These are phyloP conservation scores for Cenococcum geophilum DNA, from an alignment of 495 filamentous ascomycete species.

Conservation along the genomic window DNA sequence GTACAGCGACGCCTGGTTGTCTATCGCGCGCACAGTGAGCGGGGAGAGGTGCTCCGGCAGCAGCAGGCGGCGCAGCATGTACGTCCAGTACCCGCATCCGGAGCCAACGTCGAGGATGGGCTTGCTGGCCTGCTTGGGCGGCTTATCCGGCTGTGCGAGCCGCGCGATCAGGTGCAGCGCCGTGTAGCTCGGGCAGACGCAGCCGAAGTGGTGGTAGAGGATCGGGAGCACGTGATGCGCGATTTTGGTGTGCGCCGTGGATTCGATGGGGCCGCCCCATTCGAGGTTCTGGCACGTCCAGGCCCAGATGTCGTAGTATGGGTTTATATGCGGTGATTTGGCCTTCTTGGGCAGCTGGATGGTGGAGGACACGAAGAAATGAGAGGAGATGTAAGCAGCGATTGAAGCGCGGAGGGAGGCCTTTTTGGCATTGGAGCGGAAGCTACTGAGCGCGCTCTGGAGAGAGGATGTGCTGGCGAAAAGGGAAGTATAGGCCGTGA, in stretches of 20 bases:
- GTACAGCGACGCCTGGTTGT: slow-evolving; percentile 51
- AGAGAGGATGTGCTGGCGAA: slow-evolving; percentile 48
- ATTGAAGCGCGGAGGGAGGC: slow-evolving; percentile 47
- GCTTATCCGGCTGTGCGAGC: slow-evolving; percentile 30
- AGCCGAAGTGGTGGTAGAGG: slow-evolving; percentile 64
- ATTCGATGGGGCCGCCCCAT: slow-evolving; percentile 48
- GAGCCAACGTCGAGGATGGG: slow-evolving; percentile 50
- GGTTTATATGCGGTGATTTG: slow-evolving; percentile 46
- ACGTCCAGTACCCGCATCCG: slow-evolving; percentile 60
- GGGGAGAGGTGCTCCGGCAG: slow-evolving; percentile 18
- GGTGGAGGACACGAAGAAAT: slow-evolving; percentile 30
- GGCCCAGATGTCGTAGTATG: slow-evolving; percentile 52
- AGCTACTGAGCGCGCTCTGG: slow-evolving; percentile 47
- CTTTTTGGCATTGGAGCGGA: slow-evolving; percentile 54
- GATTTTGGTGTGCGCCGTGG: slow-evolving; percentile 37
- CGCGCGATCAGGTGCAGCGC: slow-evolving; percentile 46
- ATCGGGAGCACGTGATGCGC: slow-evolving; percentile 55
- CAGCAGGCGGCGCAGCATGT: slow-evolving; percentile 44
- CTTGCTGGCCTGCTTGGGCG: slow-evolving; percentile 29
- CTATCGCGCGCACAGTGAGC: slow-evolving; percentile 42
- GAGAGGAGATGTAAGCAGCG: slow-evolving; percentile 44
- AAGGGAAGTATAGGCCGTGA: slow-evolving; percentile 52
- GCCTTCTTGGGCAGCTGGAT: slow-evolving; percentile 16
- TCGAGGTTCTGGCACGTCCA: slow-evolving; percentile 45
- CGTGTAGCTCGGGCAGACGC: slow-evolving; percentile 53